phyloP scores from a whole-genome alignment of 2,329 filamentous ascomycete species.

The Bisporella sp. region DNA sequence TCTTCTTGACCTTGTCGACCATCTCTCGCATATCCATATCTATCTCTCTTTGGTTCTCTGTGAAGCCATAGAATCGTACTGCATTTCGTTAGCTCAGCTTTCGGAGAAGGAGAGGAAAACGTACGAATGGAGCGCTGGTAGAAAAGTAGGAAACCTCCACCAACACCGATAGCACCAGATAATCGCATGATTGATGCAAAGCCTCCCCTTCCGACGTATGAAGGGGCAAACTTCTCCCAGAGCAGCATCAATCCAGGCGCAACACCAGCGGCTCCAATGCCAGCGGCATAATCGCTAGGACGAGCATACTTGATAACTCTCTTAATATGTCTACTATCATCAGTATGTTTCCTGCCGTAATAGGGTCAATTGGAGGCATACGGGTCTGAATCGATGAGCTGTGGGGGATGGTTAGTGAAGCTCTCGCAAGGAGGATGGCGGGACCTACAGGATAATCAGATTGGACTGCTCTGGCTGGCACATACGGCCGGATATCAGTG shows the following conservation, averaged over 20 bases:
- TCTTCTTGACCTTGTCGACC: slow-evolving; percentile 91
- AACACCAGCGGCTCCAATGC: slow-evolving; percentile 58
- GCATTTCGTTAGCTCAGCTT: neutral
- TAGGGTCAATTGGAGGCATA: slow-evolving; percentile 41
- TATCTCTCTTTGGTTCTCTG: slow-evolving; percentile 84
- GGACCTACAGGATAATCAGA: slow-evolving; percentile 79
- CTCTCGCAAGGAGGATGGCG: slow-evolving; percentile 6
- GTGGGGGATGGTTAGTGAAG: slow-evolving; percentile 29
- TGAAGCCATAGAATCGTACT: slow-evolving; percentile 96
- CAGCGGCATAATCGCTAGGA: slow-evolving; percentile 72
- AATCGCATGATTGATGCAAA: slow-evolving; percentile 81
- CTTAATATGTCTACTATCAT: slow-evolving; percentile 67
- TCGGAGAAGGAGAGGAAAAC: slow-evolving; percentile 30
- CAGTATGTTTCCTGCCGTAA: slow-evolving; percentile 17
- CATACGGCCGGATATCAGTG: slow-evolving; percentile 37
- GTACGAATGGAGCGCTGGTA: slow-evolving; percentile 80
- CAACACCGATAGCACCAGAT: slow-evolving; percentile 61
- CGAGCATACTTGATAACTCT: slow-evolving; percentile 85
- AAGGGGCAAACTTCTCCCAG: slow-evolving; percentile 81
- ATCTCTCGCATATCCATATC: slow-evolving; percentile 98
- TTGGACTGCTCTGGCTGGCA: slow-evolving; percentile 71
- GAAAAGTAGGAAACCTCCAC: slow-evolving; percentile 76
- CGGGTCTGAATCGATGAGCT: slow-evolving; percentile 99
- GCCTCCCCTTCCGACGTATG: slow-evolving; percentile 73
- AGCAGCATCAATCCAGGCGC: slow-evolving; percentile 68